Evolutionary conservation across 2,329 filamentous ascomycete species (phyloP), one percentile per base, ranked within the genome.

Genomic region (Hypoxylon sp.): DNA sequence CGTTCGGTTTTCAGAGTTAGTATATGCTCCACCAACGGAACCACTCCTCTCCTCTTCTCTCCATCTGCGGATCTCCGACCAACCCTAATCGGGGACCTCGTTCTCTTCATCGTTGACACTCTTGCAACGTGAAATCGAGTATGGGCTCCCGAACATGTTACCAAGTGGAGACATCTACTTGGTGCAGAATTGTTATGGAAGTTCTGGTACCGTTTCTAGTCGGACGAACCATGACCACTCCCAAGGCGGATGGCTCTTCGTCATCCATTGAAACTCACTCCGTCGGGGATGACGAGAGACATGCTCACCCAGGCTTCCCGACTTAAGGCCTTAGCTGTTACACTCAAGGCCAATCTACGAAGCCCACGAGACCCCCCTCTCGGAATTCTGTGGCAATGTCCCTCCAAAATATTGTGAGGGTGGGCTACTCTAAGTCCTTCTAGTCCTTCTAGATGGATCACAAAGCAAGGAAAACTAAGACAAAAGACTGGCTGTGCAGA

Each of bases 401-500:
- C 76, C 75, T 75, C 75, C 68, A 74, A 72, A 74, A 68, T 63
- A 68, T 64, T 49, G 50, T 61, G 56, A 68, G 58, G 70, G 72
- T 74, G 75, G 75, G 75, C 72, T 62, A 71, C 69, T 72, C 14
- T 27, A 27, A 27, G 25, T 27, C 25, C 25, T 27, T 27, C 25
- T 67, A 73, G 74, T 69, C 66, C 73, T 75, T 72, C 68, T 72
- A 73, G 74, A 74, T 68, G 72, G 70, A 76, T 75, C 72, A 70
- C 67, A 68, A 75, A 81, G 77, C 81, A 83, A 80, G 80, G 80
- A 79, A 81, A 77, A 80, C 77, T 81, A 81, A 84, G 82, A 84
- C 83, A 84, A 83, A 70, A 80, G 79, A 83, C 81, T 84, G 80
- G 80, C 79, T 79, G 78, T 77, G 77, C 79, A 76, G 79, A 77